These are phyloP conservation scores for Lanmaoa pseudosensibilis DNA, from an alignment of 768 basidiomycete species.

Conservation along the genomic window DNA sequence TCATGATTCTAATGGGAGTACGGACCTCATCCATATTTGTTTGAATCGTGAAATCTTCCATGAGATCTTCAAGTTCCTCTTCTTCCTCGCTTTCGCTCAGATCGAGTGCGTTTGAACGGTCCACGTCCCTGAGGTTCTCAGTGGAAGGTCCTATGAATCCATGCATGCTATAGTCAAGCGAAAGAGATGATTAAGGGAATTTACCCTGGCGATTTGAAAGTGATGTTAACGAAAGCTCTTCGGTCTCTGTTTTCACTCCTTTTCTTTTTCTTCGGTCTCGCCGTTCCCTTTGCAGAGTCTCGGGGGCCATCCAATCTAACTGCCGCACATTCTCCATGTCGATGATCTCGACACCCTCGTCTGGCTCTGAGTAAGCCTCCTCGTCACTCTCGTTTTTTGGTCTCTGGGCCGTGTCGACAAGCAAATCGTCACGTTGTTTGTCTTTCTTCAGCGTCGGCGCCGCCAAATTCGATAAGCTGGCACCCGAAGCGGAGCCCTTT, in stretches of 20 bases:
- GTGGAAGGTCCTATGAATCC: slow-evolving; percentile 5
- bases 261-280: slow-evolving; percentile 38
- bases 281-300: slow-evolving; percentile 58
- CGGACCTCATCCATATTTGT: slow-evolving; percentile 41
- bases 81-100: slow-evolving; percentile 78
- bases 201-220: slow-evolving; percentile 36
- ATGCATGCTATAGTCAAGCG: not conserved
- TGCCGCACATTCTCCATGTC: slow-evolving; percentile 76
- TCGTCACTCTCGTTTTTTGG: slow-evolving; percentile 47
- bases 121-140: slow-evolving; percentile 33
- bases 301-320: slow-evolving; percentile 90
- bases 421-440: slow-evolving; percentile 31
- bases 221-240: slow-evolving; percentile 35
- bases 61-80: slow-evolving; percentile 75
- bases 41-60: slow-evolving; percentile 62
- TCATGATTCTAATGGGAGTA: not conserved
- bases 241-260: slow-evolving; percentile 43
- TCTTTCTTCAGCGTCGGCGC: slow-evolving; percentile 53
- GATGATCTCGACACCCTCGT: slow-evolving; percentile 83
- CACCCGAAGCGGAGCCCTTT: slow-evolving; percentile 43
- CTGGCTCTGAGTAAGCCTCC: slow-evolving; percentile 82
- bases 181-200: slow-evolving; percentile 2
- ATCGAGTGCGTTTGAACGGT: slow-evolving; percentile 61
- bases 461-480: slow-evolving; percentile 48
- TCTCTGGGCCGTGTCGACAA: slow-evolving; percentile 24